A percentile compares a stretch with the other conserved stretches of the same genome.
These are phyloP conservation scores for Cinnamomum chago DNA, from an alignment of 164 flowering plant species.

Conservation along the genomic window DNA sequence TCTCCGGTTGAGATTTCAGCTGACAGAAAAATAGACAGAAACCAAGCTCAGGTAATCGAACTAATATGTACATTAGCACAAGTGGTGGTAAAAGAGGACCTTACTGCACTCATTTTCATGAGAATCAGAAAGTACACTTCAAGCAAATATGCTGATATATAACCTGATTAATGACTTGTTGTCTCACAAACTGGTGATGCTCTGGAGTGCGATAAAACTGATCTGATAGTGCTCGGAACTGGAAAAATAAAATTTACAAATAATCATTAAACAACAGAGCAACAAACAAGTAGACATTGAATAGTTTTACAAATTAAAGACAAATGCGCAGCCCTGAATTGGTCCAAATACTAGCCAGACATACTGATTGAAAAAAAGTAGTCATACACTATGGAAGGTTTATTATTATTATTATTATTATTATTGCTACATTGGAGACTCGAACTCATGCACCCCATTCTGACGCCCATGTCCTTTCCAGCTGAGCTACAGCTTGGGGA, in stretches of 20 bases:
- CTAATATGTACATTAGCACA: background rate
- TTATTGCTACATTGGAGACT: too few relatives aligned
- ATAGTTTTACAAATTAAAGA: background rate
- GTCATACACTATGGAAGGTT: too few relatives aligned
- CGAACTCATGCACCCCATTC: too few relatives aligned
- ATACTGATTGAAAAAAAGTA: too few relatives aligned
- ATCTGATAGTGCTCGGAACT: constrained; percentile 93
- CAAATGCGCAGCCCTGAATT: too few relatives aligned
- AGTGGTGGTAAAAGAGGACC: background rate
- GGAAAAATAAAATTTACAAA: constrained; percentile 13
- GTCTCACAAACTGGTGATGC: constrained; percentile 77
- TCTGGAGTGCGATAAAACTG: constrained; percentile 81
- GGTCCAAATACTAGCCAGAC: too few relatives aligned
- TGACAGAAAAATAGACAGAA: constrained; percentile 19
- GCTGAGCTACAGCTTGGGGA: too few relatives aligned
- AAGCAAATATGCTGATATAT: background rate
- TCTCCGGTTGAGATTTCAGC: constrained; percentile 60
- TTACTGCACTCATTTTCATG: background rate
- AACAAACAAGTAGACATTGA: too few relatives aligned
- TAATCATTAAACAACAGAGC: too few relatives aligned
- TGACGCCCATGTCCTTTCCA: too few relatives aligned
- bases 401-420: too few relatives aligned
- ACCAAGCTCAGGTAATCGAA: background rate
- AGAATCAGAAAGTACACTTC: background rate
- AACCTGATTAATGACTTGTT: constrained; percentile 76